Base-by-base conservation (phyloP, 805 yeast genomes). In the Wickerhamiella dianesei region DNA sequence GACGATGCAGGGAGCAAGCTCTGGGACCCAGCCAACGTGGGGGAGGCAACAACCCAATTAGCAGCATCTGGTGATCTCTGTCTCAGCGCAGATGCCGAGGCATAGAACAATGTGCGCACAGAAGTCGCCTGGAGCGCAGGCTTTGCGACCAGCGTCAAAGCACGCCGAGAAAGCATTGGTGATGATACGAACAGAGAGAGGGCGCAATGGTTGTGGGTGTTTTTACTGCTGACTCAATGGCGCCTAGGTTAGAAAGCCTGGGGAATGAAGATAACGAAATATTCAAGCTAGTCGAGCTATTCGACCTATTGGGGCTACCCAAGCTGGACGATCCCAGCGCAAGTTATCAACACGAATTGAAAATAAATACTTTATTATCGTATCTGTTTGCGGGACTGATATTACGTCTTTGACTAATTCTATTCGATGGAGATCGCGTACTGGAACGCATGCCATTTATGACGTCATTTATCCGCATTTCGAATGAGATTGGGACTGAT, bases 1-100 rank as follows among this genome's bases (percentile, higher is more conserved):
- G 43, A 22, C 12, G 44, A 29, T 13, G 21, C 40, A 45, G 35
- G 35, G 21, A 44, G 14, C 41, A 20, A 18, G 25, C 25, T 12
- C 18, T 17, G 8, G 41, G 39, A 6, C 17, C 39, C 5, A 18
- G 35, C 35, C 35, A 17, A 36, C 39, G 39, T 36, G 39, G 19
- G 19, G 39, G 19, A 5, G 19, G 17, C n/a, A n/a, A n/a, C n/a
- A n/a, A n/a, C 39, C 14, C 39, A 36, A 36, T 17, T 36, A 36
- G 17, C 39, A 36, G 19, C 39, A 17, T n/a, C 14, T 17, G 17
- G 39, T 5, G 39, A 6, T 6, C 12, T 25, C 32, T 12, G 18
- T 40, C 14, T 35, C 44, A n/a, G 13, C 4, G 13, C 19, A 32
- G 13, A 20, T 17, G 20, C 21, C n/a, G 20, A 29, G 19, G 22